Conservation (phyloP, 2,329 filamentous ascomycete species). For the Sporothrix brunneoviolacea region DNA sequence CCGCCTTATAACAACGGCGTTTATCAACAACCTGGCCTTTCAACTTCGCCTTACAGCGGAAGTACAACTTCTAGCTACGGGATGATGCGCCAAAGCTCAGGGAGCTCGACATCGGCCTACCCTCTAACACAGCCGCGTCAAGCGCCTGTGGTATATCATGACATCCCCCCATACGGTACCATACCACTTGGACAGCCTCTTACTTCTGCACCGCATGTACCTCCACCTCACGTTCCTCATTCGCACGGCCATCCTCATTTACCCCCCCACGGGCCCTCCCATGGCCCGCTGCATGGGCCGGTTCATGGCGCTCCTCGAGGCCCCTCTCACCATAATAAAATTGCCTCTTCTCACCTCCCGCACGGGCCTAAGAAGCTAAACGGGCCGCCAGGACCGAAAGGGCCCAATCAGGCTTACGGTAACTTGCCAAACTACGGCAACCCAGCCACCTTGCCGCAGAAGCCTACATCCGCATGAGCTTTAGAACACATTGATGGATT, state of each 20-base stretch:
- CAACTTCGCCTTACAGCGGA: conserved; percentile 37
- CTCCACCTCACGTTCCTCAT: neutral
- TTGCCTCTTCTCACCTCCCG: conserved; percentile 15
- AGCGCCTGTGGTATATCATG: neutral
- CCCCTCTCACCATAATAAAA: conserved; percentile 5
- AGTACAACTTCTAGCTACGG: conserved; percentile 37
- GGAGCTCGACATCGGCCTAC: conserved; percentile 46
- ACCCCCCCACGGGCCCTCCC: neutral
- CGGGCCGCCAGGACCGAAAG: conserved; percentile 24
- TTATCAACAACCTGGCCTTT: conserved; percentile 35
- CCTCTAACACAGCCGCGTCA: conserved; percentile 30
- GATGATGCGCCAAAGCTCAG: conserved; percentile 52
- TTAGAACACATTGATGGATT: too few species aligned
- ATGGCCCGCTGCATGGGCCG: conserved; percentile 14
- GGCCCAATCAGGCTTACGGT: conserved; percentile 37
- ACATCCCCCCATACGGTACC: conserved; percentile 5
- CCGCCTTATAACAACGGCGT: conserved; percentile 38
- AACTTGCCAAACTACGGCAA: conserved; percentile 54
- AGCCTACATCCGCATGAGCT: conserved; percentile 38
- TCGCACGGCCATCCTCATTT: neutral
- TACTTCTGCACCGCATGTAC: neutral
- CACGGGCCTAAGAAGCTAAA: conserved; percentile 27
- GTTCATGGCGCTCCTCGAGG: conserved; percentile 7
- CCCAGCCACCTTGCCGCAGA: conserved; percentile 53
- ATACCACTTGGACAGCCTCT: neutral